Evolutionary conservation across 2,329 filamentous ascomycete genomes (phyloP), one percentile per base, ranked within the genome.

Genomic region (Hypoxylon sp.): DNA sequence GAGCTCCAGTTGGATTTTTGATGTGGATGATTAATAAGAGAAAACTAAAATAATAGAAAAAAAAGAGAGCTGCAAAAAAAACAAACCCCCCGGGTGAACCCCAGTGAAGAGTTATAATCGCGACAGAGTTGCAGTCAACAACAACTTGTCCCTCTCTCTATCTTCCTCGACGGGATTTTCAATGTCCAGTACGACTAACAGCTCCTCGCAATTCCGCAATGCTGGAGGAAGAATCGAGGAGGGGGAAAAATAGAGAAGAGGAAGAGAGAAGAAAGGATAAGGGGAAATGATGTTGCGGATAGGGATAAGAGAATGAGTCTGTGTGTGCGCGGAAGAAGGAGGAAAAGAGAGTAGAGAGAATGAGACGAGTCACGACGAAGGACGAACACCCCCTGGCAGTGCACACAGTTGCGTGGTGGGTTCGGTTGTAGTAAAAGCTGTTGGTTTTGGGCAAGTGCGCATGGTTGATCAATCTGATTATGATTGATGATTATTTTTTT

Each of bases 341-440:
- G 51, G 46, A 61, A 64, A 47, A 52, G 43, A 59, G 58, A 67
- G 46, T 48, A 61, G 55, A 65, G 39, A 61, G 54, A 65, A 65
- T 55, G 63, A 69, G 67, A 71, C 63, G 65, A 71, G 67, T 63
- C 58, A 68, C 66, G 59, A 65, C 61, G 57, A 63, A 62, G 21
- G 48, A 67, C 52, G 61, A 68, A 65, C 54, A 61, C 47, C 57
- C 62, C 61, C 58, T 37, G 50, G 47, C 29, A 63, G 55, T 65
- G 59, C 55, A 62, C 51, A 45, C 50, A 55, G 50, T 65, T 68
- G 65, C 61, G 61, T 60, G 27, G 62, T 65, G 65, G 63, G 65
- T 53, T 68, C 55, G 54, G 62, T 65, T 57, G 65, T 64, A 67
- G 64, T 64, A 59, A 68, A 59, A 62, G 63, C 50, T 69, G 69